Base-by-base conservation (phyloP, 164 flowering plant genomes). In the Vitis labrusca region DNA sequence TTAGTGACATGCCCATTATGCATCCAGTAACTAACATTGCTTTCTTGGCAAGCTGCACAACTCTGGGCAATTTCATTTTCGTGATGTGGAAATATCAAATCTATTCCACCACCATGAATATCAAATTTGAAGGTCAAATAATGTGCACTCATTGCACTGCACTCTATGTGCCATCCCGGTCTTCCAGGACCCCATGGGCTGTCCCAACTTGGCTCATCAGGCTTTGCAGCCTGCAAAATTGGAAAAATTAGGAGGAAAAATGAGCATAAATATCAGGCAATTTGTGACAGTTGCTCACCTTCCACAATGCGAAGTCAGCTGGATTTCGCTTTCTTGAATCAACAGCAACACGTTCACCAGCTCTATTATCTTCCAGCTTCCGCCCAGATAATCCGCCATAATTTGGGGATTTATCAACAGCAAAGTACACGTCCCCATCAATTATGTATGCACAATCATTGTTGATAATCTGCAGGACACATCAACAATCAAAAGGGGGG, bases 71-170 rank as follows among this genome's bases (percentile, higher is more conserved):
- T 80, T 79, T 95, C 98, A 82, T 95, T 95, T 78, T 95, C 98
- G 81, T 95, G 99, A 82, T 95, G 99, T 5, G 99, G 99, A 76
- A 95, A 95, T 27, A 87, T 82, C 77, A 95, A 80, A 82, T 95
- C 99, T 80, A 85, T 83, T 63, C 98, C 99, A 70, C 97, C 98
- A 68, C 97, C 98, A 83, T 93, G 99, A 80, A 92, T 93, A 77
- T 95, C 99, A 82, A 95, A 95, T 2, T 81, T 68, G 70, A 32
- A 79, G 2, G 89, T 69, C 29, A 95, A 79, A 76, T 89, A 91
- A 62, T 82, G 86, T 47, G 91, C 93, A 86, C 98, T 95, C 99
- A 93, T 95, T 30, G 99, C 99, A 87, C 99, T 95, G 93, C 99
- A 95, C 71, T 95, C 99, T 47, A 95, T 93, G 75, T 95, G 98